These are phyloP conservation scores for Pseudocercospora fijiensis DNA, from an alignment of 2,329 filamentous ascomycete species.

Conservation along the genomic window DNA sequence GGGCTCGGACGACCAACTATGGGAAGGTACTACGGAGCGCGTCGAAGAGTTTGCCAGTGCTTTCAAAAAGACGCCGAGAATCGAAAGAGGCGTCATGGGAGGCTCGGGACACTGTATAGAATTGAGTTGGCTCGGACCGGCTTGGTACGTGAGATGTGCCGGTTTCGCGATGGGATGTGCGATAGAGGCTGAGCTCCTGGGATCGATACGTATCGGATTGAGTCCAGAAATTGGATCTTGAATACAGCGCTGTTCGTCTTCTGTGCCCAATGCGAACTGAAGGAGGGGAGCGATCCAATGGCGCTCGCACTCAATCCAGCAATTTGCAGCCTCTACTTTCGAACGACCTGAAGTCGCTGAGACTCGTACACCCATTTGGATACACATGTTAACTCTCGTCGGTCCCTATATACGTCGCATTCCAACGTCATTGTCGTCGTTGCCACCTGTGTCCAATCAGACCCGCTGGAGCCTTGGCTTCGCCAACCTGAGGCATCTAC, in stretches of 20 bases:
- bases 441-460: too few relatives aligned
- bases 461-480: too few relatives aligned
- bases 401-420: not conserved
- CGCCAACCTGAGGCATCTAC: too few relatives aligned
- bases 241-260: not conserved
- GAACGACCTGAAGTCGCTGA: not conserved
- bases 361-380: not conserved
- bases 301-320: not conserved
- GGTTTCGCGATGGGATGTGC: constrained; percentile 17
- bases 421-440: not conserved
- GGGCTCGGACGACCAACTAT: constrained; percentile 12
- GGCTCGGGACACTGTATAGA: constrained; percentile 18
- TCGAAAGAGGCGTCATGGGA: constrained; percentile 16
- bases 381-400: not conserved
- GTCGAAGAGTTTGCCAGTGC: constrained; percentile 13
- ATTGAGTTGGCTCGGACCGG: constrained; percentile 16
- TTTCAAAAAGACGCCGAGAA: constrained; percentile 11
- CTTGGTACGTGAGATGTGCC: constrained; percentile 17
- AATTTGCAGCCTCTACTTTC: not conserved
- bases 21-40: constrained; percentile 10
- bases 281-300: too few relatives aligned
- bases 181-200: constrained; percentile 8
- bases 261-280: too few relatives aligned
- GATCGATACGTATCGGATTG: not conserved
- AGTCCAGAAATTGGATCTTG: not conserved